Evolutionary conservation across 257 asterid genomes (phyloP).

Genomic region (Nemophila menziesii): DNA sequence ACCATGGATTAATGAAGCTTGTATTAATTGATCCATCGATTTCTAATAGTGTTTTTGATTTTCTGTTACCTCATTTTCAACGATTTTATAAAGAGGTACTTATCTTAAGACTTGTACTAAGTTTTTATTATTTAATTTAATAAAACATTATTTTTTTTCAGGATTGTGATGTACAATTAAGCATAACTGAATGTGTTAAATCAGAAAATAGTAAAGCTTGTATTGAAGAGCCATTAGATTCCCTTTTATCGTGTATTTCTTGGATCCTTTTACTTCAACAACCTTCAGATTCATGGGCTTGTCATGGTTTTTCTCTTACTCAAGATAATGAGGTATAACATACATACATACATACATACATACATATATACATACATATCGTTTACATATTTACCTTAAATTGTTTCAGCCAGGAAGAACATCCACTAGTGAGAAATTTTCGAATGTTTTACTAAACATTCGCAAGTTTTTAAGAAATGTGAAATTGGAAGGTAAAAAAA

Average conservation of each 20-base stretch:
- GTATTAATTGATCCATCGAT: constrained; percentile 61
- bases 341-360: not conserved
- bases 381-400: constrained; percentile 10
- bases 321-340: constrained; percentile 70
- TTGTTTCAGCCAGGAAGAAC: constrained; percentile 46
- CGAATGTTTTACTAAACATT: constrained; percentile 44
- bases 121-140: not conserved
- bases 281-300: constrained; percentile 46
- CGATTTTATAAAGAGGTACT: constrained; percentile 63
- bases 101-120: constrained; percentile 4
- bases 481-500: constrained; percentile 55
- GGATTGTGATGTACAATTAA: constrained; percentile 51
- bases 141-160: constrained; percentile 21
- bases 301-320: constrained; percentile 75
- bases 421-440: constrained; percentile 45
- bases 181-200: constrained; percentile 45
- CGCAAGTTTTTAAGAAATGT: constrained; percentile 50
- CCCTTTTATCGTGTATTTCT: constrained; percentile 69
- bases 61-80: constrained; percentile 67
- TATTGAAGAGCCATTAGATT: constrained; percentile 74
- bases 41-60: constrained; percentile 46
- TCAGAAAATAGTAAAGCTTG: constrained; percentile 38
- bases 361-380: not conserved
- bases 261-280: constrained; percentile 82
- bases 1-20: constrained; percentile 64